Percentiles rank a stretch among this genome's conserved stretches.
Conservation (phyloP, 2,329 filamentous ascomycete genomes). For the Phoma herbarum region DNA sequence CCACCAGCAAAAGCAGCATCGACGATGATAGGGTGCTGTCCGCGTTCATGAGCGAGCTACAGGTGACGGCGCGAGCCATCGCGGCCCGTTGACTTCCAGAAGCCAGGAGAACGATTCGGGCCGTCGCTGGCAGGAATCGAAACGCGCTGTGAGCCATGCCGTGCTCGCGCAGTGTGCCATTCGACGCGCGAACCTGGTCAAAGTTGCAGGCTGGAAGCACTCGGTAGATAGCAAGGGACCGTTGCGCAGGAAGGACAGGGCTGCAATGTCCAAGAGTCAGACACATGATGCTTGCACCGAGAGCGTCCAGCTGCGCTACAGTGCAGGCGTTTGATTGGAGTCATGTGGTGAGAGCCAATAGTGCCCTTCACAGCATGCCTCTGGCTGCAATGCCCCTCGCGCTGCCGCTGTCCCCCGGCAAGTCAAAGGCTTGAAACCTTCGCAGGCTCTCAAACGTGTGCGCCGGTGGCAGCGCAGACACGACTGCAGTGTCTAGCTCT, state of each 20-base stretch:
- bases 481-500: background rate
- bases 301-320: constrained; percentile 2
- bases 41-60: constrained; percentile 25
- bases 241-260: constrained; percentile 11
- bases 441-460: constrained; percentile 6
- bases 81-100: constrained; percentile 26
- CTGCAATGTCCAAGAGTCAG: background rate
- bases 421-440: background rate
- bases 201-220: constrained; percentile 3
- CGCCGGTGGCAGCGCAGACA: constrained; percentile 1
- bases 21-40: constrained; percentile 11
- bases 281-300: background rate
- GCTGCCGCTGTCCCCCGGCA: constrained; percentile 11
- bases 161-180: constrained; percentile 9
- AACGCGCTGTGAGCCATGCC: constrained; percentile 15
- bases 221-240: constrained; percentile 5
- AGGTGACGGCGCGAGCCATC: constrained; percentile 27
- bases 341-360: constrained; percentile 12
- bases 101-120: constrained; percentile 16
- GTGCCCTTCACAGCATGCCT: background rate
- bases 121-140: constrained; percentile 12
- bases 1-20: constrained; percentile 16
- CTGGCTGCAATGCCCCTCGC: constrained; percentile 7
- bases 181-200: constrained; percentile 19
- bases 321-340: constrained; percentile 10